These are phyloP conservation scores for Podospora appendiculata DNA, from an alignment of 495 filamentous ascomycete species.

Conservation along the genomic window DNA sequence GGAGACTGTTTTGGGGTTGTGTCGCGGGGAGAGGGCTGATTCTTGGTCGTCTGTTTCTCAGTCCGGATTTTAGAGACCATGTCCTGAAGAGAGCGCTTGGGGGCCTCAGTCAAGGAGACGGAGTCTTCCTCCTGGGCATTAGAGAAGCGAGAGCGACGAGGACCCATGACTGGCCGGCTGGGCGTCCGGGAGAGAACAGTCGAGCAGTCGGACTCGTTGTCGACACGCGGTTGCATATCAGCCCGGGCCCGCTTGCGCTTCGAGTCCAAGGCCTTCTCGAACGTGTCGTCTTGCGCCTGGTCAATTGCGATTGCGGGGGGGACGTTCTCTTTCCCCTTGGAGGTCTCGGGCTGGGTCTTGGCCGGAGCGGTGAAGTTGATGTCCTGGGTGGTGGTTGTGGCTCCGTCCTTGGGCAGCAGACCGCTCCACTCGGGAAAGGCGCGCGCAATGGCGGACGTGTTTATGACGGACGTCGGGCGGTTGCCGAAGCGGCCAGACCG, in stretches of 20 bases:
- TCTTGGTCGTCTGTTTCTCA: conserved; percentile 16
- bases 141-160: conserved; percentile 21
- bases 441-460: conserved; percentile 56
- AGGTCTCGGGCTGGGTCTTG: conserved; percentile 1
- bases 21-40: conserved; percentile 4
- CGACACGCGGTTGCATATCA: conserved; percentile 38
- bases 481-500: conserved; percentile 22
- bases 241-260: conserved; percentile 23
- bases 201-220: conserved; percentile 36
- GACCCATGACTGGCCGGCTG: conserved; percentile 2
- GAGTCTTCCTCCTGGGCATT: conserved; percentile 3
- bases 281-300: conserved; percentile 13
- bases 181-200: conserved; percentile 26
- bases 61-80: conserved; percentile 23
- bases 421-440: conserved; percentile 54
- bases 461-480: conserved; percentile 28
- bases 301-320: conserved; percentile 19
- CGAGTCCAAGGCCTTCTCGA: conserved; percentile 18
- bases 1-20: conserved; percentile 15
- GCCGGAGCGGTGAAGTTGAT: conserved; percentile 9
- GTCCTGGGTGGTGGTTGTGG: conserved; percentile 12
- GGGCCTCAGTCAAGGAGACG: conserved; percentile 8
- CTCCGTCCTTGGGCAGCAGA: conserved; percentile 13
- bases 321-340: conserved; percentile 29
- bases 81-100: conserved; percentile 22